Evolutionary conservation across 768 basidiomycete species (phyloP).

Genomic region (Pulveroboletus sp.): DNA sequence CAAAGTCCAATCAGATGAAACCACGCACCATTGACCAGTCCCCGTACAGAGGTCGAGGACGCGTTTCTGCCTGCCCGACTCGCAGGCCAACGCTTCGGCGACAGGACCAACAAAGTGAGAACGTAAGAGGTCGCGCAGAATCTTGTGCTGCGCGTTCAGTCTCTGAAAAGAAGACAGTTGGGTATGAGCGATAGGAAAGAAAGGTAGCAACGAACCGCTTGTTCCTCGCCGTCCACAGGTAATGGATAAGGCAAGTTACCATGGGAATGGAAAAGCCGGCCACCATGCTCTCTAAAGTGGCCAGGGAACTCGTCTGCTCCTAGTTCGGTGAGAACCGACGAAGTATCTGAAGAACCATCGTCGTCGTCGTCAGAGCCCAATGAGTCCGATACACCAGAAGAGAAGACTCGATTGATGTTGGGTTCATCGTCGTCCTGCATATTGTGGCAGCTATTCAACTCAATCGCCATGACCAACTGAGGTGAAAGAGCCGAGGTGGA

Average conservation of each 20-base stretch:
- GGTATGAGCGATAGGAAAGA: neutral
- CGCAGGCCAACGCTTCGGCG: constrained; percentile 41
- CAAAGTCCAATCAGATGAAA: constrained; percentile 13
- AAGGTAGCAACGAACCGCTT: constrained; percentile 43
- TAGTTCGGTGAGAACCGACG: constrained; percentile 44
- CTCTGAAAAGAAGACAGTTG: constrained; percentile 37
- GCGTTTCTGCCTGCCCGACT: constrained; percentile 40
- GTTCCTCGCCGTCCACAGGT: constrained; percentile 68
- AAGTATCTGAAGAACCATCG: constrained; percentile 37
- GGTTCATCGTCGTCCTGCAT: constrained; percentile 17
- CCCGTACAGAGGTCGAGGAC: constrained; percentile 77
- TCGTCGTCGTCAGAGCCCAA: constrained; percentile 26
- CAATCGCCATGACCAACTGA: constrained; percentile 26
- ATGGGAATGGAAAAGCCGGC: constrained; percentile 67
- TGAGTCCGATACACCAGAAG: constrained; percentile 6
- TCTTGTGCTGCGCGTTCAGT: constrained; percentile 44
- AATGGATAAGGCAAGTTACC: constrained; percentile 61
- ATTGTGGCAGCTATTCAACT: constrained; percentile 21
- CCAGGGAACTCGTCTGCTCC: constrained; percentile 48
- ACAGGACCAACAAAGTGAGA: constrained; percentile 60
- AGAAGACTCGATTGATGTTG: constrained; percentile 8
- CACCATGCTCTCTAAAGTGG: constrained; percentile 55
- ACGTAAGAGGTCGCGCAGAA: constrained; percentile 49
- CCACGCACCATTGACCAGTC: constrained; percentile 62
- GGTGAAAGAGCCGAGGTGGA: constrained; percentile 5